Evolutionary conservation across 371 early-diverging fungal genomes (phyloP).

Genomic region (Nosema bombycis): DNA sequence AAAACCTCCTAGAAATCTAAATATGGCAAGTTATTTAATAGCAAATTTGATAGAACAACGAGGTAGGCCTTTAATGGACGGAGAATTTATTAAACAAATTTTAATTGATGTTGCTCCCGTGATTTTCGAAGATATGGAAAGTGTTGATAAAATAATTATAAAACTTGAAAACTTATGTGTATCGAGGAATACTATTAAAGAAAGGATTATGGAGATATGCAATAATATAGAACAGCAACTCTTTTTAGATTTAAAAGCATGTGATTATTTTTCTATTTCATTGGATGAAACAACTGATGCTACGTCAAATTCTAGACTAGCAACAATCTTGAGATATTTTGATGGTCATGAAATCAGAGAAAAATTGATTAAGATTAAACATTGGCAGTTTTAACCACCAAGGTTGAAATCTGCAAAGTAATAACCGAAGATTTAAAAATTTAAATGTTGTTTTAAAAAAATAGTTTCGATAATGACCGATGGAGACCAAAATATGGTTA

Average conservation of each 20-base stretch:
- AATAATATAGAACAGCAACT: neutral
- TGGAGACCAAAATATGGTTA: neutral
- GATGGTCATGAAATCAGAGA: neutral
- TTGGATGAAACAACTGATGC: neutral
- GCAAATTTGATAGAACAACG: neutral
- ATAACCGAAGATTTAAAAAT: neutral
- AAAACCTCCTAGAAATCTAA: too few species aligned
- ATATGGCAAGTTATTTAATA: neutral
- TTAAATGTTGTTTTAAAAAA: neutral
- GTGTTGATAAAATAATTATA: neutral
- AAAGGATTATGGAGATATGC: neutral
- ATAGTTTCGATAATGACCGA: neutral
- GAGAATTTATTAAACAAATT: neutral
- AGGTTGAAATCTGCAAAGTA: neutral
- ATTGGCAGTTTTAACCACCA: neutral
- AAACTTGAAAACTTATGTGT: neutral
- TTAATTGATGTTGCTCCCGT: neutral
- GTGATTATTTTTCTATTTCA: neutral
- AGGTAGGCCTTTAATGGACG: neutral
- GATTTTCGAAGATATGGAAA: neutral
- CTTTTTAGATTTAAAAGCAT: neutral
- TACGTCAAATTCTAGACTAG: neutral
- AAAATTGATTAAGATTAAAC: neutral
- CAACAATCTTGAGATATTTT: neutral
- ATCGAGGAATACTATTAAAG: neutral